phyloP scores from a whole-genome alignment of 768 basidiomycete species.

The Lactifluus piperatus region DNA sequence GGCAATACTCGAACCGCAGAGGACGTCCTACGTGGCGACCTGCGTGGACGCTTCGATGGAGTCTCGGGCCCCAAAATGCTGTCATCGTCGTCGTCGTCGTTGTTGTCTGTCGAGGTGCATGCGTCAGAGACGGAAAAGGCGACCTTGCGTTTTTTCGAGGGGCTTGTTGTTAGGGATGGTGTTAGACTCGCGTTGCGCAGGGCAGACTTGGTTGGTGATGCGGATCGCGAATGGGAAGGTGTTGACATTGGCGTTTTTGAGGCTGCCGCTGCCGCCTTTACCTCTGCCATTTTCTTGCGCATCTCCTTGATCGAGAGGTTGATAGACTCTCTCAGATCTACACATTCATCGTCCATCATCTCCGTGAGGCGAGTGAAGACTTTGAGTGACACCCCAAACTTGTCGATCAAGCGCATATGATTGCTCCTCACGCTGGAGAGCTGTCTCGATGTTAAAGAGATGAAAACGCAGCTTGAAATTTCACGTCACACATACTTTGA shows the following conservation, averaged over 20 bases:
- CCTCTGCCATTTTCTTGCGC: conserved; percentile 2
- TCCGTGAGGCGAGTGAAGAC: not conserved
- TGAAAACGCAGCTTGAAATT: not conserved
- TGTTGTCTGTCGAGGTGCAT: not conserved
- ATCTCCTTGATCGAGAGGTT: not conserved
- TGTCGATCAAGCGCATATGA: not conserved
- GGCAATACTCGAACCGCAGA: not conserved
- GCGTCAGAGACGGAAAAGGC: conserved; percentile 9
- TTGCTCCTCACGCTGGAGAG: not conserved
- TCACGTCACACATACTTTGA: conserved; percentile 17
- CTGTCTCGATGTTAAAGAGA: not conserved
- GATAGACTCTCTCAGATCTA: conserved; percentile 6
- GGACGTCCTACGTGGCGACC: not conserved
- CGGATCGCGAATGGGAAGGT: conserved; percentile 6
- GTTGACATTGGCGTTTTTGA: not conserved
- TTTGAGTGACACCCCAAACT: not conserved
- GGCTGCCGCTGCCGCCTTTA: not conserved
- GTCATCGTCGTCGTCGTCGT: conserved; percentile 13
- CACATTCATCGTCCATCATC: conserved; percentile 8
- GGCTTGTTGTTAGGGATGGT: not conserved
- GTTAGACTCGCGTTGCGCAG: conserved; percentile 2
- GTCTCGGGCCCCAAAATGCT: conserved; percentile 7
- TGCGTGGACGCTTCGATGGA: conserved; percentile 13
- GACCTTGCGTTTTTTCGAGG: conserved; percentile 20
- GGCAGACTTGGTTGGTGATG: conserved; percentile 16